phyloP scores from a whole-genome alignment of 768 basidiomycete genomes.

The Tremella yokohamensis region DNA sequence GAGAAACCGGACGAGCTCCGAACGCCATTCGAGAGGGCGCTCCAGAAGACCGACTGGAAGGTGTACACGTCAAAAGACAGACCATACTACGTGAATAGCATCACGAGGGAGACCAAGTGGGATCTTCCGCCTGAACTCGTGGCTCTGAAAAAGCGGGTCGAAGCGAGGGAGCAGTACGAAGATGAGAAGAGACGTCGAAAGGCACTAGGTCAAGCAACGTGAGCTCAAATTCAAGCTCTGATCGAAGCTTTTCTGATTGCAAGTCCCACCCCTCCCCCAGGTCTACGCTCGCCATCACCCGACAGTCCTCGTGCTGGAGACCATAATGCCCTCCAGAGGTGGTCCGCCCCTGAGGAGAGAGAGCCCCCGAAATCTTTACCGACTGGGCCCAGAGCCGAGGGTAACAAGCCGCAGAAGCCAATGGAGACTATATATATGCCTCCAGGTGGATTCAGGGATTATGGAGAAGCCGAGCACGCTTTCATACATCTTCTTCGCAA shows the following conservation, averaged over 20 bases:
- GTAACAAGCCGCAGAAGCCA: slow-evolving; percentile 4
- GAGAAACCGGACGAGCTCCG: slow-evolving; percentile 93
- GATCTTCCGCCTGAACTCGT: slow-evolving; percentile 91
- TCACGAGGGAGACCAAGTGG: slow-evolving; percentile 86
- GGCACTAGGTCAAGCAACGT: slow-evolving; percentile 53
- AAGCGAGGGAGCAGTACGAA: slow-evolving; percentile 48
- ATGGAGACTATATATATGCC: slow-evolving; percentile 76
- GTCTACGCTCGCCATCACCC: slow-evolving; percentile 27
- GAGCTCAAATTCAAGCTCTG: slow-evolving; percentile 34
- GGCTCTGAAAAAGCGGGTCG: slow-evolving; percentile 76
- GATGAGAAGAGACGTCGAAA: slow-evolving; percentile 57
- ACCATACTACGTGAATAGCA: slow-evolving; percentile 60
- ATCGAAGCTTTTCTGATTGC: not conserved
- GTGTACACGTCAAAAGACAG: slow-evolving; percentile 89
- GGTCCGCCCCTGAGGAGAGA: slow-evolving; percentile 6
- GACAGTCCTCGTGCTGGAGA: slow-evolving; percentile 8
- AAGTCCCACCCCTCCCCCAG: slow-evolving; percentile 21
- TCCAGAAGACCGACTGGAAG: slow-evolving; percentile 88
- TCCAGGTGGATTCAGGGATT: slow-evolving; percentile 78
- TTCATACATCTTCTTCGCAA: slow-evolving; percentile 85
- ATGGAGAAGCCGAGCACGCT: slow-evolving; percentile 88
- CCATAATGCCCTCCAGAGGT: slow-evolving; percentile 13
- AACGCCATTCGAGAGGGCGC: slow-evolving; percentile 87
- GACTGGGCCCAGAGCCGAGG: slow-evolving; percentile 4
- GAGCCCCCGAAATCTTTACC: slow-evolving; percentile 6